Evolutionary conservation across 169 alveolate genomes (phyloP).

Genomic region (Perkinsus marinus): DNA sequence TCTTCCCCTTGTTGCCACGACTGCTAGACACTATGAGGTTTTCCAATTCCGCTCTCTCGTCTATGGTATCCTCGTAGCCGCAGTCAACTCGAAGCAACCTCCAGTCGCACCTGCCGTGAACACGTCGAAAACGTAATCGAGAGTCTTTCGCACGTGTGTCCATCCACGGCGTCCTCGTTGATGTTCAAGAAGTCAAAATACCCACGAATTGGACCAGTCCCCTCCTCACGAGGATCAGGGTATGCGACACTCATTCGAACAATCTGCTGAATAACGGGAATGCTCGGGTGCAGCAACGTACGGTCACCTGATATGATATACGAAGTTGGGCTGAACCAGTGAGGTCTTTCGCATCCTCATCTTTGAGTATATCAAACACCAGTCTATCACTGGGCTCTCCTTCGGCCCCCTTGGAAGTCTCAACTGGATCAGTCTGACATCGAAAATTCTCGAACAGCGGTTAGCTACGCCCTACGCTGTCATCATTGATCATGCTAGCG

Average conservation of each 20-base stretch:
- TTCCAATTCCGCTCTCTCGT: background rate
- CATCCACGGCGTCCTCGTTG: background rate
- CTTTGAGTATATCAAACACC: too few species aligned
- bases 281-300: background rate
- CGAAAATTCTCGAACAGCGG: background rate
- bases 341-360: too few species aligned
- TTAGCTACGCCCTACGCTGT: background rate
- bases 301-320: background rate
- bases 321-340: background rate
- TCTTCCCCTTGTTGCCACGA: background rate
- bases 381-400: too few species aligned
- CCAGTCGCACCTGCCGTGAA: background rate
- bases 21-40: background rate
- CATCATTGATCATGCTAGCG: background rate
- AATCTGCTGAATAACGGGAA: background rate
- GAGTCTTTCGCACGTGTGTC: background rate
- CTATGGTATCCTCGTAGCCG: background rate
- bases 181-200: background rate
- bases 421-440: too few species aligned
- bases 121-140: background rate
- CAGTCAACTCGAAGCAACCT: background rate
- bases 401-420: too few species aligned
- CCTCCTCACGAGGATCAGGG: background rate
- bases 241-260: background rate
- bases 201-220: background rate